phyloP scores from a whole-genome alignment of 2,329 filamentous ascomycete species.

The Knufia petricola region DNA sequence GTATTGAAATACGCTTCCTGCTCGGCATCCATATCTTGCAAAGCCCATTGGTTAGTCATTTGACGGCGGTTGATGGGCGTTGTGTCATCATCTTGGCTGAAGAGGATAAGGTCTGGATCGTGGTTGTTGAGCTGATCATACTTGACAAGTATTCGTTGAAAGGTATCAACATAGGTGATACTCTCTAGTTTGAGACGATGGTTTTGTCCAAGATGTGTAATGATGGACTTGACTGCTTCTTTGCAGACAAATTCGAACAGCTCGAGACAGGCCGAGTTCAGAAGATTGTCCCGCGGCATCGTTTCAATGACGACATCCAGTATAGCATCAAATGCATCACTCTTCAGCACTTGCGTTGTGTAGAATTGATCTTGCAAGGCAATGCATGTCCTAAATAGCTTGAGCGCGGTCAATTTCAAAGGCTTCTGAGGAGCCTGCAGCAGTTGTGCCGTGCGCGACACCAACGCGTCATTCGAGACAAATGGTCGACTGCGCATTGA shows the following conservation, averaged over 20 bases:
- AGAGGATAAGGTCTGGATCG: constrained; percentile 53
- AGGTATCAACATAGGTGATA: constrained; percentile 77
- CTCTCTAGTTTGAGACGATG: constrained; percentile 67
- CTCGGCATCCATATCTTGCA: constrained; percentile 73
- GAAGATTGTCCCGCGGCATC: constrained; percentile 82
- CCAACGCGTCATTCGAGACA: constrained; percentile 68
- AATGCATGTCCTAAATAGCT: constrained; percentile 84
- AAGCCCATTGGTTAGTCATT: constrained; percentile 53
- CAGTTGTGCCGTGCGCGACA: constrained; percentile 70
- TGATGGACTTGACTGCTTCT: constrained; percentile 69
- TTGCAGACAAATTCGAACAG: constrained; percentile 85
- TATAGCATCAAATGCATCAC: constrained; percentile 66
- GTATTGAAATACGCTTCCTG: constrained; percentile 93
- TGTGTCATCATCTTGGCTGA: constrained; percentile 58
- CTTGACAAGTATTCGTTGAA: constrained; percentile 61
- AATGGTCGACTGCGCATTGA: constrained; percentile 79
- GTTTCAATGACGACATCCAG: constrained; percentile 74
- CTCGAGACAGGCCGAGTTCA: constrained; percentile 89
- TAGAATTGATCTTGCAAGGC: constrained; percentile 86
- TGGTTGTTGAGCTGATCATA: constrained; percentile 67
- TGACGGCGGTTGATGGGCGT: constrained; percentile 36
- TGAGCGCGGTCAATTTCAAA: constrained; percentile 78
- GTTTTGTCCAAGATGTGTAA: constrained; percentile 74
- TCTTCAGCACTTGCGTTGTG: constrained; percentile 70
- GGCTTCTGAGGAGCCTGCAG: constrained; percentile 81